Base-by-base conservation (phyloP, 1,139 yeast species). In the Blastobotrys buckinghamii region DNA sequence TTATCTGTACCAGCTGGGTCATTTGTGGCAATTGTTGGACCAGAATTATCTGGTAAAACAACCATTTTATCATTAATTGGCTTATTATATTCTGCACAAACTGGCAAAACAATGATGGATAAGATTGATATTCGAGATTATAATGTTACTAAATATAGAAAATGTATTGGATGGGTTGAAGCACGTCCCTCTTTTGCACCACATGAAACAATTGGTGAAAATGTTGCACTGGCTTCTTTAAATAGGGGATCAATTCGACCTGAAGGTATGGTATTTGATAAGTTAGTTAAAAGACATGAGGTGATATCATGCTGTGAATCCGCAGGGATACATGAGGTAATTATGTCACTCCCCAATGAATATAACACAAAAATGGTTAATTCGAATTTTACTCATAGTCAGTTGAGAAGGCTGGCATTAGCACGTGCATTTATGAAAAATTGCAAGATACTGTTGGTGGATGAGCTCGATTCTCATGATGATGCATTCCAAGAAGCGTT, bases 121-220 rank as follows among this genome's bases (percentile, higher is more conserved):
- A 24, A 26, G 6, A 6, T 20, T 6, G 33, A 44, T 16, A 17
- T 44, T 15, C 24, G 38, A 3, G 35, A 33, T 15, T 38, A 30
- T 17, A 44, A 44, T 39, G 43, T 44, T 7, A 6, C 43, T 3
- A 32, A 15, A n/a, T 44, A 38, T 24, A 22, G 48, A 7, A 24
- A 22, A 10, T 17, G 30, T 19, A 20, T 44, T n/a, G 48, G 48
- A 6, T 40, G 35, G n/a, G 43, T 44, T n/a, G 48, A 44, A 13
- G 20, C 24, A 16, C 27, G 26, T 2, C 48, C 48, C 9, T 19
- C n/a, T 17, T 44, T 44, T 32, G 33, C 33, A 12, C 13, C 16
- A 8, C 2, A 44, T n/a, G 48, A 38, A 29, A n/a, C 48, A 2
- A 33, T 44, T 6, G 48, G 43, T n/a, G 48, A 44, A 17, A 44